These are phyloP conservation scores for Fusarium longipes DNA, from an alignment of 2,329 filamentous ascomycete species.

Conservation along the genomic window DNA sequence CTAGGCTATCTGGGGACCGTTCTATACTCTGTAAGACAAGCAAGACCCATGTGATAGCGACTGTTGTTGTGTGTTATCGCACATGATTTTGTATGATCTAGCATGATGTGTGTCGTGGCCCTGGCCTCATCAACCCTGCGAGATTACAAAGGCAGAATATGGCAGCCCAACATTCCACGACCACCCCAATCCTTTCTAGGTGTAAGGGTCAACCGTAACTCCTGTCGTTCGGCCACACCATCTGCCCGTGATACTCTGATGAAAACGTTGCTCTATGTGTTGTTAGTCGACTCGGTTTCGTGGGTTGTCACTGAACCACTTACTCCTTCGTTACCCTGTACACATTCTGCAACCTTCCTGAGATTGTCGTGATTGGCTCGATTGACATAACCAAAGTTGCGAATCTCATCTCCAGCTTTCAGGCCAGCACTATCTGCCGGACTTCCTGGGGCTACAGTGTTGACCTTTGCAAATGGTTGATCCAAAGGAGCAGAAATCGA, in stretches of 20 bases:
- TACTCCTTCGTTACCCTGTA: slow-evolving; percentile 90
- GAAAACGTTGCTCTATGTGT: slow-evolving; percentile 70
- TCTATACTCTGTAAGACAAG: neutral
- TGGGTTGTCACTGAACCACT: slow-evolving; percentile 50
- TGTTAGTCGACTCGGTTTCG: slow-evolving; percentile 40
- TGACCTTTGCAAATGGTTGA: slow-evolving; percentile 84
- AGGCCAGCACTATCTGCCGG: slow-evolving; percentile 87
- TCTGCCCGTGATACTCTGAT: slow-evolving; percentile 72
- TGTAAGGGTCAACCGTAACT: slow-evolving; percentile 77
- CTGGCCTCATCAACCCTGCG: neutral
- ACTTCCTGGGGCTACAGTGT: slow-evolving; percentile 80
- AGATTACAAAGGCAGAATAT: slow-evolving; percentile 79
- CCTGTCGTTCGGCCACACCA: slow-evolving; percentile 57
- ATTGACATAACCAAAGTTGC: slow-evolving; percentile 86
- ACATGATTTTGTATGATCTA: neutral
- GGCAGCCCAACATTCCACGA: slow-evolving; percentile 88
- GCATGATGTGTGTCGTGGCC: neutral
- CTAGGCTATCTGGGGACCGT: neutral
- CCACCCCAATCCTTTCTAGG: slow-evolving; percentile 90
- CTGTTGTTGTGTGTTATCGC: too few relatives aligned
- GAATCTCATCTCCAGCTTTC: slow-evolving; percentile 81
- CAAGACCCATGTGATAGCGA: neutral
- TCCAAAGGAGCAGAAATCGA: slow-evolving; percentile 45
- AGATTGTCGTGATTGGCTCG: slow-evolving; percentile 87
- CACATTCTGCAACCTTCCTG: slow-evolving; percentile 86